Base-by-base conservation (phyloP, 2,329 filamentous ascomycete genomes). In the Trichoderma sp. region DNA sequence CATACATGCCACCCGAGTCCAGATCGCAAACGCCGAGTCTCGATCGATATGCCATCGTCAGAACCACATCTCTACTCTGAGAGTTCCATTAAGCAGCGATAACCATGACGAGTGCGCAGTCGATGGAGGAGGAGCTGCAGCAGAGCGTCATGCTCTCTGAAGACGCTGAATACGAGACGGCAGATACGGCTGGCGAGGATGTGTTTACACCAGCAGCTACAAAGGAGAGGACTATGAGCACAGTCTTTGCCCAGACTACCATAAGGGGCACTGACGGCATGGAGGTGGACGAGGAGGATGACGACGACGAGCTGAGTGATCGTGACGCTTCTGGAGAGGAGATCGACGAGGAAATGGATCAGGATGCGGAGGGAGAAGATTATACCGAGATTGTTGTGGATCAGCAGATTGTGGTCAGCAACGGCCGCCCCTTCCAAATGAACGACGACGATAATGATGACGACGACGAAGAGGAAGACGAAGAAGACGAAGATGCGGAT, bases 101-200 rank as follows among this genome's bases (percentile, higher is more conserved):
- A 75, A 80, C 74, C 61, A 88, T 88, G 85, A 80, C 84, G 67
- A 87, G 84, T 76, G 83, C 85, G 70, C 86, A 87, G 76, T 81
- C 85, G 64, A 88, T 87, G 81, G 84, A 89, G 77, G 87, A 89
- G 72, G 86, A 89, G 78, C 82, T 88, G 71, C 87, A 88, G 76
- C 86, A 87, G 76, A 88, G 86, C 78, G 85, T 84, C 57, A 81
- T 86, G 74, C 81, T 85, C 71, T 87, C 86, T 6, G 86, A 87
- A 71, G 85, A 84, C 71, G 83, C 82, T 63, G 83, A 84, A 43
- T 84, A 84, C 70, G 81, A 80, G 64, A 79, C 76, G 15, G 74
- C 74, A n/a, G 76, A 82, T 30, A 77, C 78, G 39, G 79, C 76
- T 61, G 81, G 81, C 58, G 77, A 76, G 60, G 74, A 74, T 65